Conservation (phyloP, 306 rosid genomes). For the Acacia crassicarpa region DNA sequence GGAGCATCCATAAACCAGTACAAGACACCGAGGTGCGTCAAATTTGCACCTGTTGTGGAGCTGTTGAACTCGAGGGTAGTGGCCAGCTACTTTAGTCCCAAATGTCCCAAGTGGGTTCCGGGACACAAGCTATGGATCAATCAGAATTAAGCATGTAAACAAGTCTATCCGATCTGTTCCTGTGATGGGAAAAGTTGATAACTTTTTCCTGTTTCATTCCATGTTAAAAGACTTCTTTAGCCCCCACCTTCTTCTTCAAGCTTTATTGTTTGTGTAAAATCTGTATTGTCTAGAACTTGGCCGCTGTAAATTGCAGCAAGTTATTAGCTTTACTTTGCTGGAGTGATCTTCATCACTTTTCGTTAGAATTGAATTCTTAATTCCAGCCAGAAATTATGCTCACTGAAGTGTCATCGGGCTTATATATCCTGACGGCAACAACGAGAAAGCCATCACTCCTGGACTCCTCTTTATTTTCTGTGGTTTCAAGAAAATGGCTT, state of each 20-base stretch:
- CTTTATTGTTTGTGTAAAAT: constrained; percentile 10
- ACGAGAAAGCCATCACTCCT: constrained; percentile 32
- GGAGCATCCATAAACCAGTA: constrained; percentile 95
- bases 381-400: constrained; percentile 43
- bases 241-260: neutral
- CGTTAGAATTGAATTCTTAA: constrained; percentile 46
- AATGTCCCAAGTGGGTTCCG: constrained; percentile 87
- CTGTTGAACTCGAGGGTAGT: constrained; percentile 72
- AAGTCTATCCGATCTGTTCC: constrained; percentile 27
- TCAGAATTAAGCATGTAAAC: constrained; percentile 32
- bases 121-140: constrained; percentile 75
- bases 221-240: constrained; percentile 21
- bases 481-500: constrained; percentile 37
- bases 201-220: constrained; percentile 31
- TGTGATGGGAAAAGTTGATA: constrained; percentile 25
- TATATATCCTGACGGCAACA: constrained; percentile 45
- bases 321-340: constrained; percentile 17
- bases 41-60: constrained; percentile 73
- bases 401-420: constrained; percentile 37
- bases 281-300: constrained; percentile 31
- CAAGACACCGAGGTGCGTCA: constrained; percentile 91
- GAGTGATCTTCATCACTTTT: constrained; percentile 29
- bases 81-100: constrained; percentile 65
- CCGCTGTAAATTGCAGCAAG: constrained; percentile 47
- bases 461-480: constrained; percentile 32